These are phyloP conservation scores for Gossypium anomalum DNA, from an alignment of 345 rosid species.

Conservation along the genomic window DNA sequence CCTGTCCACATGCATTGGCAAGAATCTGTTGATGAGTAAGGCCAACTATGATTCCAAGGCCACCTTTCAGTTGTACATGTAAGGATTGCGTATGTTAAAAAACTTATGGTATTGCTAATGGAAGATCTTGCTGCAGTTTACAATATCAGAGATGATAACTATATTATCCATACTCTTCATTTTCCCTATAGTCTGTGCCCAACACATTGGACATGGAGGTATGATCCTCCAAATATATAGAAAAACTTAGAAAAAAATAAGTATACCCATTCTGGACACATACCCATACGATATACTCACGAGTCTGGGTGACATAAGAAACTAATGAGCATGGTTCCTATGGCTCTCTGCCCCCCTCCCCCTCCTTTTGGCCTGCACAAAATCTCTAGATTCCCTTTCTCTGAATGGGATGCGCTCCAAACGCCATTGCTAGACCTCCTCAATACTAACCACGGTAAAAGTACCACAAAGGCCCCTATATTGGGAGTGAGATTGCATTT, in stretches of 20 bases:
- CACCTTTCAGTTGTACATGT: background rate
- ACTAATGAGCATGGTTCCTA: background rate
- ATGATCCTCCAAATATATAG: background rate
- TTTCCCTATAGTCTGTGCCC: background rate
- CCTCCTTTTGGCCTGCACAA: background rate
- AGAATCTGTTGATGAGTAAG: constrained; percentile 14
- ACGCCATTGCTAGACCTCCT: background rate
- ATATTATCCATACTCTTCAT: background rate
- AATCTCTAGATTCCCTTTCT: background rate
- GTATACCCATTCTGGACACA: background rate
- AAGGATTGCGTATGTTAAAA: background rate
- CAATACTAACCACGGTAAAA: background rate
- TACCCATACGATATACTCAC: background rate
- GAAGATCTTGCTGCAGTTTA: background rate
- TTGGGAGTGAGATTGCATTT: too few relatives aligned
- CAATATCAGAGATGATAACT: background rate
- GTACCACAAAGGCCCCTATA: too few relatives aligned
- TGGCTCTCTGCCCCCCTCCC: too few relatives aligned
- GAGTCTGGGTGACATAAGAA: background rate
- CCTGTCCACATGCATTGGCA: constrained; percentile 41
- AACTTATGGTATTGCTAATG: background rate
- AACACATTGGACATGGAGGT: background rate
- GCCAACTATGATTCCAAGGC: constrained; percentile 1
- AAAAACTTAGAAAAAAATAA: background rate
- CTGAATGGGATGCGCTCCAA: background rate